These are phyloP conservation scores for Anisodus tanguticus DNA, from an alignment of 257 asterid genomes.

Conservation along the genomic window DNA sequence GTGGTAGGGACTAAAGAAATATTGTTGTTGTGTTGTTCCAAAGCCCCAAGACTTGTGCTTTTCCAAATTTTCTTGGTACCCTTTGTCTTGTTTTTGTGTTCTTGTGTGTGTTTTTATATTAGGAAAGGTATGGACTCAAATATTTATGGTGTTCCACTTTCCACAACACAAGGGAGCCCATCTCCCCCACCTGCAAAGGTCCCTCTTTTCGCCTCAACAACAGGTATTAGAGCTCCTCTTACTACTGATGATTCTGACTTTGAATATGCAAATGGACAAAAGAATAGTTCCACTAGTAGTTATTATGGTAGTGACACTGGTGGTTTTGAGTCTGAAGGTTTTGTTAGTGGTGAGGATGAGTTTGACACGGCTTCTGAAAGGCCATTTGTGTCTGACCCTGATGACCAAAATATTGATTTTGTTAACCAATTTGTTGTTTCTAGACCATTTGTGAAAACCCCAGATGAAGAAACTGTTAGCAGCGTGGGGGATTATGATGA, in stretches of 20 bases:
- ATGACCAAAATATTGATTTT: conserved; percentile 44
- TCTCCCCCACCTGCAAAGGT: conserved; percentile 49
- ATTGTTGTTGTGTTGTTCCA: background rate
- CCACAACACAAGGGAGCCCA: conserved; percentile 50
- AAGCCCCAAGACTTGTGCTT: conserved; percentile 28
- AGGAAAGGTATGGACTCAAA: conserved; percentile 52
- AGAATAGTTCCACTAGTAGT: conserved; percentile 44
- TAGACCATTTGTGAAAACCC: conserved; percentile 41
- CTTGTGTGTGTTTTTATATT: background rate
- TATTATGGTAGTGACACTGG: conserved; percentile 56
- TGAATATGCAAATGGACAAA: conserved; percentile 55
- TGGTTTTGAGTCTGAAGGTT: conserved; percentile 56
- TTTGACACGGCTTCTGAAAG: conserved; percentile 50
- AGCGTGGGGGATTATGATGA: conserved; percentile 30
- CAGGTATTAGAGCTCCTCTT: conserved; percentile 93
- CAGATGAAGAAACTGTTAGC: conserved; percentile 38
- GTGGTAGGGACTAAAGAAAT: too few species aligned
- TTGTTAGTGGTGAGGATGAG: conserved; percentile 62
- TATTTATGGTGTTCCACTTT: conserved; percentile 58
- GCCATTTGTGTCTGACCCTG: conserved; percentile 38
- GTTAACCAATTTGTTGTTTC: conserved; percentile 42
- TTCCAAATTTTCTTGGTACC: conserved; percentile 3
- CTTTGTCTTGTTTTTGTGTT: background rate
- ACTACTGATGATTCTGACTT: conserved; percentile 81
- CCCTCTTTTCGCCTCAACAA: conserved; percentile 32